phyloP scores from a whole-genome alignment of 495 filamentous ascomycete species.

The Penicillium argentinense region DNA sequence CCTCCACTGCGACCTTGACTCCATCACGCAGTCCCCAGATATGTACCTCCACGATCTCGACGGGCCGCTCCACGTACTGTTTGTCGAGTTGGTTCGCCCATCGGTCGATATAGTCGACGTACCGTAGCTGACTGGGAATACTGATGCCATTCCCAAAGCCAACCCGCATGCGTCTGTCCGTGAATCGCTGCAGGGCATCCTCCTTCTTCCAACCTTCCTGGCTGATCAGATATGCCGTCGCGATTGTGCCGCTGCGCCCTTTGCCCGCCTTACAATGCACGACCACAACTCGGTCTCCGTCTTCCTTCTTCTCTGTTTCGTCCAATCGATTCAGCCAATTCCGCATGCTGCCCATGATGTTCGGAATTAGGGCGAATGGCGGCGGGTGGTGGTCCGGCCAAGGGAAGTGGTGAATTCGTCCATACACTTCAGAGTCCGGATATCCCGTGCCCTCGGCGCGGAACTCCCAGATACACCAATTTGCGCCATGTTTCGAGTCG shows the following conservation, averaged over 20 bases:
- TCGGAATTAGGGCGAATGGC: constrained; percentile 82
- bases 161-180: constrained; percentile 81
- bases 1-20: constrained; percentile 83
- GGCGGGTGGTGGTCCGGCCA: constrained; percentile 98
- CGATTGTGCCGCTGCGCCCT: constrained; percentile 86
- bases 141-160: constrained; percentile 89
- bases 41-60: constrained; percentile 87
- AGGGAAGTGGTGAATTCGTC: constrained; percentile 82
- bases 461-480: constrained; percentile 98
- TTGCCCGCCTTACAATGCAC: constrained; percentile 98
- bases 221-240: constrained; percentile 83
- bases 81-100: constrained; percentile 75
- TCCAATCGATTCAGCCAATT: constrained; percentile 72
- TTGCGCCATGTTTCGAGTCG: constrained; percentile 72
- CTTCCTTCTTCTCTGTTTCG: constrained; percentile 20
- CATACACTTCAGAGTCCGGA: constrained; percentile 82
- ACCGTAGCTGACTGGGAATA: constrained; percentile 87
- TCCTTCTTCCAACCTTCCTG: constrained; percentile 83
- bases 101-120: constrained; percentile 84
- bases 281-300: constrained; percentile 67
- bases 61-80: constrained; percentile 74
- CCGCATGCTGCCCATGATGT: constrained; percentile 87
- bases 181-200: constrained; percentile 80
- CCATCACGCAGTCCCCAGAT: constrained; percentile 87
- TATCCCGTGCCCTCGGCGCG: constrained; percentile 96